A percentile compares a stretch with the other conserved stretches of the same genome.
Evolutionary conservation across 2,329 filamentous ascomycete species (phyloP).

Genomic region (Chaetomiaceae sp.): DNA sequence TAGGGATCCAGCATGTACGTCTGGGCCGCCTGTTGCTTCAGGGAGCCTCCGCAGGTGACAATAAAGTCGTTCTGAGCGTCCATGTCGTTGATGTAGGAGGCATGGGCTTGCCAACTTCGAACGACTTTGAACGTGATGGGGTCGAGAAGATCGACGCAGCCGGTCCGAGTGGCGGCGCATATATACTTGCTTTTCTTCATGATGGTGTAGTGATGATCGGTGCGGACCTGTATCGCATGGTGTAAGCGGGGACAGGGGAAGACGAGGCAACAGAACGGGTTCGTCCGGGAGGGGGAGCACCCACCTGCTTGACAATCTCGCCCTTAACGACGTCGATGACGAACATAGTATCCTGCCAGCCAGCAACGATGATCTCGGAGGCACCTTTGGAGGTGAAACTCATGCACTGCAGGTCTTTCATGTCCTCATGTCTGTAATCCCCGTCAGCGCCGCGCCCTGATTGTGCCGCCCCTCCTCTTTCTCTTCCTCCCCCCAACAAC

Average conservation of each 20-base stretch:
- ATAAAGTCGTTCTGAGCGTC: conserved; percentile 93
- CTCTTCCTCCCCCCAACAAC: neutral
- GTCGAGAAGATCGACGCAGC: conserved; percentile 82
- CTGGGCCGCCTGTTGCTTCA: conserved; percentile 64
- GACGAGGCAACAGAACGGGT: neutral
- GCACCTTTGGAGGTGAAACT: conserved; percentile 86
- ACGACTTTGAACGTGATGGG: conserved; percentile 70
- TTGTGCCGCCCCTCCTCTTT: conserved; percentile 3
- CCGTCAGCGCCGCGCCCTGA: conserved; percentile 7
- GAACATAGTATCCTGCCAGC: conserved; percentile 82
- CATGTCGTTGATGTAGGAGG: conserved; percentile 89
- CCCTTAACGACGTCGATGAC: conserved; percentile 67
- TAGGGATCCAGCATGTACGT: conserved; percentile 84
- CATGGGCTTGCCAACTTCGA: conserved; percentile 87
- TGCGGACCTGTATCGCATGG: conserved; percentile 49
- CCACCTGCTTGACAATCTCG: conserved; percentile 42
- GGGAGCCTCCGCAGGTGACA: conserved; percentile 89
- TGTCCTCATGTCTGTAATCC: conserved; percentile 58
- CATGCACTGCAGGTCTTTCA: conserved; percentile 90
- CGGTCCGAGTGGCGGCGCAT: conserved; percentile 80
- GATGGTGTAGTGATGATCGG: conserved; percentile 75
- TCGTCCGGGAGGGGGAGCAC: neutral
- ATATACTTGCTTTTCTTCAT: conserved; percentile 91
- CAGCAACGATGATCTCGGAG: conserved; percentile 79
- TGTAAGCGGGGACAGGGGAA: conserved; percentile 12